phyloP scores from a whole-genome alignment of 2,329 filamentous ascomycete species.

The Sporothrix pallida region DNA sequence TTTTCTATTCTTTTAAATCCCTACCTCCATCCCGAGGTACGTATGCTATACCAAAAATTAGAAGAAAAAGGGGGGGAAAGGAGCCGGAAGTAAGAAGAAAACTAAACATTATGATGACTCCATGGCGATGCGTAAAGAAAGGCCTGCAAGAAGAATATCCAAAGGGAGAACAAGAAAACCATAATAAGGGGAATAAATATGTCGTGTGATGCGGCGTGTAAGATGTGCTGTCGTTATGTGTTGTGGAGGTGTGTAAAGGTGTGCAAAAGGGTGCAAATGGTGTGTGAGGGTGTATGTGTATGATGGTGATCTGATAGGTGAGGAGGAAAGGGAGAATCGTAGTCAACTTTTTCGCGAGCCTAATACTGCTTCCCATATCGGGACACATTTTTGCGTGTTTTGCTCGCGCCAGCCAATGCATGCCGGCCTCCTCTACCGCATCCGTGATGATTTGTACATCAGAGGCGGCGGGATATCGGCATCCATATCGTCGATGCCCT shows the following conservation, averaged over 20 bases:
- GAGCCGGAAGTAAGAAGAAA: not conserved
- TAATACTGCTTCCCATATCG: not conserved
- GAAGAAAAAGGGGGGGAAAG: not conserved
- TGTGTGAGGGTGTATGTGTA: too few relatives aligned
- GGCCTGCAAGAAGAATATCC: conserved; percentile 1
- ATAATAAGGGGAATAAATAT: not conserved
- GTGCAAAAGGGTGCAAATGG: too few relatives aligned
- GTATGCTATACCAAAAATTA: conserved; percentile 6
- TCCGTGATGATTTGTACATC: conserved; percentile 52
- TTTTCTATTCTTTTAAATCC: conserved; percentile 17
- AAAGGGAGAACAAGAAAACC: not conserved
- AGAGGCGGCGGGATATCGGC: conserved; percentile 48
- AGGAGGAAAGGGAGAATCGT: not conserved
- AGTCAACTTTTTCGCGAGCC: not conserved
- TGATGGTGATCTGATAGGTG: not conserved
- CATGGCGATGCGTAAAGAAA: conserved; percentile 26
- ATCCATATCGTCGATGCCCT: conserved; percentile 50
- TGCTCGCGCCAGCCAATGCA: too few relatives aligned
- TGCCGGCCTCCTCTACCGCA: conserved; percentile 33
- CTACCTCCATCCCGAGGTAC: conserved; percentile 5
- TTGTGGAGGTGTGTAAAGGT: not conserved
- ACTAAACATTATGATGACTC: conserved; percentile 23
- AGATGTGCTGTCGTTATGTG: too few relatives aligned
- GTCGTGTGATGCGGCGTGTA: not conserved
- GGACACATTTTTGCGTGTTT: conserved; percentile 3